Conservation (phyloP, 2,329 filamentous ascomycete species). For the Arthrobotrys sinensis region DNA sequence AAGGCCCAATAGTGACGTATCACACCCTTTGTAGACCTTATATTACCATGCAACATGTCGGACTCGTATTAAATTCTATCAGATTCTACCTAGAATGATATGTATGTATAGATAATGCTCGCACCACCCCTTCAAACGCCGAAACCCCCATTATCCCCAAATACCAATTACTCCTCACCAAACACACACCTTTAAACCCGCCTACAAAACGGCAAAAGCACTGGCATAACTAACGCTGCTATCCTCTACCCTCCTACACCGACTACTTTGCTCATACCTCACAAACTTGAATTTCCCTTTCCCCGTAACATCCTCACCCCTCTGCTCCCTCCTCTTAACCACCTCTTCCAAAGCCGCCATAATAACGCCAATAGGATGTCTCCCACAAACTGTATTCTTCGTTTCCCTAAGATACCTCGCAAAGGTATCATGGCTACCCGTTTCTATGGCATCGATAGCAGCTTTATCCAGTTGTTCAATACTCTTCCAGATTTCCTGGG, state of each 20-base stretch:
- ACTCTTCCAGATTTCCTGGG: conserved; percentile 80
- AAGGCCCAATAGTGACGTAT: background rate
- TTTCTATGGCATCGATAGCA: conserved; percentile 87
- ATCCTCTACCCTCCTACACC: conserved; percentile 78
- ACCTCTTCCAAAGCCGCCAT: conserved; percentile 88
- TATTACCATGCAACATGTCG: no score
- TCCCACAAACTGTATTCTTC: conserved; percentile 91
- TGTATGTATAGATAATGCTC: background rate
- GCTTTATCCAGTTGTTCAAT: conserved; percentile 84
- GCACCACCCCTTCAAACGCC: background rate
- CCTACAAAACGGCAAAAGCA: conserved; percentile 82
- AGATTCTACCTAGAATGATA: conserved; percentile 1
- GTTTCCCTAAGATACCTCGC: conserved; percentile 79
- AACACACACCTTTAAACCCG: background rate
- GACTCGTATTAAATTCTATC: conserved; percentile 4
- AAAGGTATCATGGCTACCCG: conserved; percentile 80
- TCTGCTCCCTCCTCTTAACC: conserved; percentile 65
- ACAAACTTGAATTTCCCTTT: conserved; percentile 80
- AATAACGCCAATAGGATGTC: conserved; percentile 92
- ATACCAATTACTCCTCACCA: background rate
- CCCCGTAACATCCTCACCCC: conserved; percentile 64
- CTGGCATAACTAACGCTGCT: conserved; percentile 96
- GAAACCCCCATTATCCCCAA: background rate
- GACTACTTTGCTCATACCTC: conserved; percentile 86
- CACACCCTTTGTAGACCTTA: no score